Evolutionary conservation across 345 rosid genomes (phyloP).

Genomic region (Citrus hindsii): DNA sequence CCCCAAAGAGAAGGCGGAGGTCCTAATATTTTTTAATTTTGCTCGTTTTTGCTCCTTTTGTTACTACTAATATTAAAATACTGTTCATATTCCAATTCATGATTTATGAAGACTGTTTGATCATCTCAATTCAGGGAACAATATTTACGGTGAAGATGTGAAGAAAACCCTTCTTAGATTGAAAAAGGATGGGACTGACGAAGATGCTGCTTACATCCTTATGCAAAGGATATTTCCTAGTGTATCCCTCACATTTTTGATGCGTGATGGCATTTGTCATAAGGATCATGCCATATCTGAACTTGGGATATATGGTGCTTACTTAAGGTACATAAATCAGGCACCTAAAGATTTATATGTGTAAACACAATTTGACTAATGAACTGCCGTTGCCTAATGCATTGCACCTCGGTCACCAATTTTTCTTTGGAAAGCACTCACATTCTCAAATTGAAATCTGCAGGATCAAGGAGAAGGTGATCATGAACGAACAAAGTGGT

Average conservation of each 20-base stretch:
- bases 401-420: not conserved
- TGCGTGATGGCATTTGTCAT: constrained; percentile 73
- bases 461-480: constrained; percentile 85
- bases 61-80: not conserved
- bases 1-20: constrained; percentile 99
- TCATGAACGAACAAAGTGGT: constrained; percentile 74
- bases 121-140: constrained; percentile 54
- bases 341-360: too few relatives aligned
- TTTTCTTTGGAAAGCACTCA: not conserved
- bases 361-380: not conserved
- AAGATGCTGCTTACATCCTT: constrained; percentile 88
- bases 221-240: constrained; percentile 97
- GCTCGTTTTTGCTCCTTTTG: not conserved
- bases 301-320: constrained; percentile 84
- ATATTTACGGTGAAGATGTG: constrained; percentile 81
- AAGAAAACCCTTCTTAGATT: constrained; percentile 66
- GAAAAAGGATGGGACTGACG: constrained; percentile 58
- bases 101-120: constrained; percentile 7
- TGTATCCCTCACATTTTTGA: constrained; percentile 50
- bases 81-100: constrained; percentile 16
- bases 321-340: constrained; percentile 57
- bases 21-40: constrained; percentile 18
- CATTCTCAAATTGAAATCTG: constrained; percentile 9
- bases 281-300: constrained; percentile 79
- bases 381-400: not conserved